These are phyloP conservation scores for Haplographium delicatum DNA, from an alignment of 495 filamentous ascomycete species.

Conservation along the genomic window DNA sequence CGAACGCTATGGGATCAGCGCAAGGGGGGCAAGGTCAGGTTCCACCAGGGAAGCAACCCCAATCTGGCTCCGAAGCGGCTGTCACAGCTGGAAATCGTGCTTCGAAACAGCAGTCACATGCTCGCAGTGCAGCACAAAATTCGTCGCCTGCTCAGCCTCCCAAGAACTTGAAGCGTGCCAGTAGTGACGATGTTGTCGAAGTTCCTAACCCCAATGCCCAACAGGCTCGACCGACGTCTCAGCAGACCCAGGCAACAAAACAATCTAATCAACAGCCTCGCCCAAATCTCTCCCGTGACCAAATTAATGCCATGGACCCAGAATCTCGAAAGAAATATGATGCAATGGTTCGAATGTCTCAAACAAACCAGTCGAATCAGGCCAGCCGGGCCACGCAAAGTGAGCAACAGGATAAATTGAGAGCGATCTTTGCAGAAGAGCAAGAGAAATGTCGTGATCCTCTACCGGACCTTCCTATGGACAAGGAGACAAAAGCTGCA, in stretches of 20 bases:
- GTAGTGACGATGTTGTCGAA: slow-evolving; percentile 58
- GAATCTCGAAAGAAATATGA: slow-evolving; percentile 32
- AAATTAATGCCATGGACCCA: slow-evolving; percentile 46
- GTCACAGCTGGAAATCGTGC: slow-evolving; percentile 6
- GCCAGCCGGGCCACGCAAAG: not conserved
- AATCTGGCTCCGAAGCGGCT: slow-evolving; percentile 3
- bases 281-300: slow-evolving; percentile 38
- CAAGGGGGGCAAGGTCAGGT: slow-evolving; percentile 3
- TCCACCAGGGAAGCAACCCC: slow-evolving; percentile 12
- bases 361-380: slow-evolving; percentile 2
- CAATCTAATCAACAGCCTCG: slow-evolving; percentile 29
- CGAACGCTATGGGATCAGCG: not conserved
- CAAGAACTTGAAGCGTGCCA: slow-evolving; percentile 51
- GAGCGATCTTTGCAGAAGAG: slow-evolving; percentile 19
- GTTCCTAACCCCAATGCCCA: slow-evolving; percentile 42
- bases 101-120: slow-evolving; percentile 9
- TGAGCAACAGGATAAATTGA: slow-evolving; percentile 9
- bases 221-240: slow-evolving; percentile 19
- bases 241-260: slow-evolving; percentile 10
- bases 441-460: slow-evolving; percentile 20
- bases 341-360: slow-evolving; percentile 7
- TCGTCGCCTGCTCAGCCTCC: slow-evolving; percentile 22
- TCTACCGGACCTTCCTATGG: slow-evolving; percentile 35
- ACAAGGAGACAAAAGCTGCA: slow-evolving; percentile 30
- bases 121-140: slow-evolving; percentile 17